These are phyloP conservation scores for Microdochium nivale DNA, from an alignment of 2,329 filamentous ascomycete species.

Conservation along the genomic window DNA sequence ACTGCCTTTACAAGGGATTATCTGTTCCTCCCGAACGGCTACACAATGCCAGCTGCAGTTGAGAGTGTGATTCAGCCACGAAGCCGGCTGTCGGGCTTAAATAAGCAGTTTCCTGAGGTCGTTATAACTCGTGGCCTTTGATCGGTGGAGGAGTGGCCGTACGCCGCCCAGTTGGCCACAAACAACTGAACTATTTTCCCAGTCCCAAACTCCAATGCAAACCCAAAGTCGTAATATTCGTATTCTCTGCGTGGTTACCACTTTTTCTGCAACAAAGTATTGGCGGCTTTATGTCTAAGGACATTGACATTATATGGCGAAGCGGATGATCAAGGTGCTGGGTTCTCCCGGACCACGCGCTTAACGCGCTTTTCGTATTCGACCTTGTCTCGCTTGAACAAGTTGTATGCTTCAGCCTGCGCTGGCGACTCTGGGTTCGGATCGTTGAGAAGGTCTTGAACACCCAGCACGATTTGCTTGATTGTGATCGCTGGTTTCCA, in stretches of 20 bases:
- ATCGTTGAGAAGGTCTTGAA: slow-evolving; percentile 91
- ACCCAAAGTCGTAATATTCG: background rate
- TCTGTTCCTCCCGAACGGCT: no score
- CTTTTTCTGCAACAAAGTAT: no score
- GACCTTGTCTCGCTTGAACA: slow-evolving; percentile 81
- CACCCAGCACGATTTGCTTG: slow-evolving; percentile 92
- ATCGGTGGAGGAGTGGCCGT: no score
- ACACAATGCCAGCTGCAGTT: no score
- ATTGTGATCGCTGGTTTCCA: slow-evolving; percentile 99
- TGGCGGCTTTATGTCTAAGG: background rate
- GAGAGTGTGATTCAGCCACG: no score
- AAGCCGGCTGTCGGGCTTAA: no score
- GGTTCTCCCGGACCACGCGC: slow-evolving; percentile 83
- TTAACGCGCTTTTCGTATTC: slow-evolving; percentile 87
- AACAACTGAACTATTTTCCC: background rate
- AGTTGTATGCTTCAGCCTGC: slow-evolving; percentile 93
- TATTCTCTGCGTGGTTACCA: no score
- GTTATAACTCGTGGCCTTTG: no score
- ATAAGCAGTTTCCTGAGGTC: no score
- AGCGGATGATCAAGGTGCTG: slow-evolving; percentile 19
- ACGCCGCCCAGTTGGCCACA: background rate
- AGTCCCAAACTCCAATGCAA: background rate
- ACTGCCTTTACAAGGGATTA: no score
- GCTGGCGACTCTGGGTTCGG: slow-evolving; percentile 96
- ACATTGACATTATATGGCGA: background rate